Evolutionary conservation across 805 yeast species (phyloP).

Genomic region (Starmerella floricola): DNA sequence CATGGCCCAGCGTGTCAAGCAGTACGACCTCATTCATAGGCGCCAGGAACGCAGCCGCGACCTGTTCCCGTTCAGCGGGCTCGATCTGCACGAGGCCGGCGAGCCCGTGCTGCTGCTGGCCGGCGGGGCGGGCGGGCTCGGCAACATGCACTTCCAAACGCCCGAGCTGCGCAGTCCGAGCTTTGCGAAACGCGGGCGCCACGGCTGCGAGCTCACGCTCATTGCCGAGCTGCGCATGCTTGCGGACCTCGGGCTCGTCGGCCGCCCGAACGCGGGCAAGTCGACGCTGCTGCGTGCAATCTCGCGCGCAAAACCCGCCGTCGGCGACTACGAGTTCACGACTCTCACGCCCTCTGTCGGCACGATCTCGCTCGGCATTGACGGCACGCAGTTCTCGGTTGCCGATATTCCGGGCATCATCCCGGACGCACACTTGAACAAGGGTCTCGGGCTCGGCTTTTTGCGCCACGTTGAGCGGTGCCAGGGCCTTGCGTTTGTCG

Average conservation of each 20-base stretch:
- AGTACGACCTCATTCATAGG: constrained; percentile 48
- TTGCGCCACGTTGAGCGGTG: constrained; percentile 86
- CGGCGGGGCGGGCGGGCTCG: constrained; percentile 93
- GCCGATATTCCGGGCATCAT: constrained; percentile 97
- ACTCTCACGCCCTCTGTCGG: constrained; percentile 88
- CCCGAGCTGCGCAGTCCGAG: constrained; percentile 77
- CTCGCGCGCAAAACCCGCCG: constrained; percentile 76
- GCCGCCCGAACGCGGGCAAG: constrained; percentile 94
- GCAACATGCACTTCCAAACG: constrained; percentile 89
- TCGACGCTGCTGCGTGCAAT: constrained; percentile 78
- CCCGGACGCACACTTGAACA: constrained; percentile 67
- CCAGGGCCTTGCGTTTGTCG: constrained; percentile 75
- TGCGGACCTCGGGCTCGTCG: constrained; percentile 90
- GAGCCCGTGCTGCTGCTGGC: constrained; percentile 57
- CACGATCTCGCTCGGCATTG: constrained; percentile 54
- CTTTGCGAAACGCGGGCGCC: constrained; percentile 71
- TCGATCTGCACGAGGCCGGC: constrained; percentile 52
- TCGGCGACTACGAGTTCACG: constrained; percentile 96
- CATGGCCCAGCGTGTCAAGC: constrained; percentile 50
- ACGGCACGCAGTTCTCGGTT: constrained; percentile 56
- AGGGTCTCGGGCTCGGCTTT: constrained; percentile 90
- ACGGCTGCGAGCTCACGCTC: constrained; percentile 52
- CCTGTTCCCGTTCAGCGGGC: constrained; percentile 66
- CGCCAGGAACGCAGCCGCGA: constrained; percentile 52
- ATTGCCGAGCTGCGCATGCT: constrained; percentile 73